Evolutionary conservation across 805 yeast genomes (phyloP), one percentile per base, ranked within the genome.

Genomic region (Wickerhamiella sergipiensis): DNA sequence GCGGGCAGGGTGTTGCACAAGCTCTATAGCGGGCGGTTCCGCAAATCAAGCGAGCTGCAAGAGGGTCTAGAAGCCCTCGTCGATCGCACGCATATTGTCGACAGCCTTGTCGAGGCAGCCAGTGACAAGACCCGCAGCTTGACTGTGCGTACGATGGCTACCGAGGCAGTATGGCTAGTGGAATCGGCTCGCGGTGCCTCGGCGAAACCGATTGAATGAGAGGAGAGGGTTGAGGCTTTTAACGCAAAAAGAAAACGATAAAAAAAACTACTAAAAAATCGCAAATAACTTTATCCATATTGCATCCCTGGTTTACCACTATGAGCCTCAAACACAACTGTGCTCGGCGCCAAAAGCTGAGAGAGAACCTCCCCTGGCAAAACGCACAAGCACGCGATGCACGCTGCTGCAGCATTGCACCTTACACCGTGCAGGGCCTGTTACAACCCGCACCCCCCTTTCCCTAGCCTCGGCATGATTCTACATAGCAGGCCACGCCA

Each of bases 1-100:
- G 59, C 88, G 43, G 99, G 99, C 2, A 73, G 98, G 54, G 78
- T 92, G 0, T 69, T 92, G 45, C 87, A 84, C 66, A 85, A 86
- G 63, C 69, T 90, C 46, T 90, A 92, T 1, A 71, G 70, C 52
- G 72, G 58, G 10, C 46, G 51, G 38, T 61, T 53, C 44, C 56
- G 56, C 43, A 75, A 50, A 75, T 79, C 52, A 76, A 78, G 54
- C 12, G 63, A 60, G 15, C 52, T 60, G 29, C 63, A 60, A 51
- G 60, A 54, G 29, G 63, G 60, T 10, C 55, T 60, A n/a, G 54
- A 55, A 22, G 51, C 53, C 31, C 51, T 60, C 10, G 58, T 59
- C 9, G 39, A 46, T 10, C 49, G 50, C 21, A 51, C 58, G 21
- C 54, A 61, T n/a, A 43, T 59, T 17, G 42, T 58, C 49, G 62